A percentile compares a stretch with the other conserved stretches of the same genome.
phyloP scores from a whole-genome alignment of 2,329 filamentous ascomycete genomes.

The Didymella lethalis region DNA sequence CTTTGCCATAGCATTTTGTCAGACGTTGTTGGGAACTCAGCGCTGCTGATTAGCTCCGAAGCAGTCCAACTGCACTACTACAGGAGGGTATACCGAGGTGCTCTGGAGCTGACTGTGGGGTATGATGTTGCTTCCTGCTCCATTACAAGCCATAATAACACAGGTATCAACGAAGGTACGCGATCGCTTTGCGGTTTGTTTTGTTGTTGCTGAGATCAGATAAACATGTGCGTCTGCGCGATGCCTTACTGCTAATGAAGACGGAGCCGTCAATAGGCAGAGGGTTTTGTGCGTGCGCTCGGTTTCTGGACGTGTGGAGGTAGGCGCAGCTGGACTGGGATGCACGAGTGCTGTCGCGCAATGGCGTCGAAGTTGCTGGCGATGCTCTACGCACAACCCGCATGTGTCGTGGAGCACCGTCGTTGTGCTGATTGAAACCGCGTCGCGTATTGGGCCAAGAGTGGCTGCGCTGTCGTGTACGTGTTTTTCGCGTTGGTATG shows the following conservation, averaged over 20 bases:
- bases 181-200: background rate
- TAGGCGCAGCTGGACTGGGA: background rate
- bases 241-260: background rate
- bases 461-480: background rate
- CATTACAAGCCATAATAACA: too few relatives aligned
- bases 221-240: background rate
- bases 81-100: background rate
- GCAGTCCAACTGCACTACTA: background rate
- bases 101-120: background rate
- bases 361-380: background rate
- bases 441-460: background rate
- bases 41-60: background rate
- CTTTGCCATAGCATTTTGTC: too few relatives aligned
- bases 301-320: background rate
- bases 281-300: background rate
- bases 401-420: background rate
- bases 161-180: background rate
- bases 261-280: background rate
- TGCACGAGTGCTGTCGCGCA: background rate
- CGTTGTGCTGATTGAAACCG: background rate
- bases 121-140: background rate
- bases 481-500: background rate
- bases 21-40: too few relatives aligned
- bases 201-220: background rate
- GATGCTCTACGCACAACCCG: background rate